These are phyloP conservation scores for Acorus calamus DNA, from an alignment of 106 monocot species.

Conservation along the genomic window DNA sequence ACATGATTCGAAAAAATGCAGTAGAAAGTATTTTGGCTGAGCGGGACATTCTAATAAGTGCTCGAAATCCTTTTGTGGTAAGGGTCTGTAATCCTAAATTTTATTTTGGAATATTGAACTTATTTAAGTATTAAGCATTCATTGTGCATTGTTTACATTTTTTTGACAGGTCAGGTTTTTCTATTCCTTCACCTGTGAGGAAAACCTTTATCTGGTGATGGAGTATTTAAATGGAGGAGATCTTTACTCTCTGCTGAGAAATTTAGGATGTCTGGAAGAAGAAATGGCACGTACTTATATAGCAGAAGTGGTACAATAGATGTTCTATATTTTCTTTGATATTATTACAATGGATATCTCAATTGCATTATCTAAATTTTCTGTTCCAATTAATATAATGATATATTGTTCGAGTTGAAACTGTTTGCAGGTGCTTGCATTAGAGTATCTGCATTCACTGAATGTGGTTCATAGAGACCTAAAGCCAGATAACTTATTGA, in stretches of 20 bases:
- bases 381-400: slow-evolving; percentile 1
- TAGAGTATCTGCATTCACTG: slow-evolving; percentile 91
- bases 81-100: slow-evolving; percentile 11
- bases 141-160: slow-evolving; percentile 14
- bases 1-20: slow-evolving; percentile 97
- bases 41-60: slow-evolving; percentile 91
- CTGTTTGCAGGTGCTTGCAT: slow-evolving; percentile 75
- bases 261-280: slow-evolving; percentile 89
- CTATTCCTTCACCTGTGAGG: slow-evolving; percentile 99
- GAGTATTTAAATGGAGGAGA: slow-evolving; percentile 98
- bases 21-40: slow-evolving; percentile 99
- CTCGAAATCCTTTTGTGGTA: slow-evolving; percentile 96
- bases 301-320: slow-evolving; percentile 65
- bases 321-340: no score
- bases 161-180: slow-evolving; percentile 85
- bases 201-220: slow-evolving; percentile 98
- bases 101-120: not conserved
- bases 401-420: not conserved
- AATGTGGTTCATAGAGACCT: slow-evolving; percentile 96
- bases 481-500: slow-evolving; percentile 94
- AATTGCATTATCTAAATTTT: not conserved
- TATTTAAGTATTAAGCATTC: no score
- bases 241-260: slow-evolving; percentile 90
- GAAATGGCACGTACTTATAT: slow-evolving; percentile 88
- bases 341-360: no score